Conservation (phyloP, 257 asterid genomes). For the Plantago major region DNA sequence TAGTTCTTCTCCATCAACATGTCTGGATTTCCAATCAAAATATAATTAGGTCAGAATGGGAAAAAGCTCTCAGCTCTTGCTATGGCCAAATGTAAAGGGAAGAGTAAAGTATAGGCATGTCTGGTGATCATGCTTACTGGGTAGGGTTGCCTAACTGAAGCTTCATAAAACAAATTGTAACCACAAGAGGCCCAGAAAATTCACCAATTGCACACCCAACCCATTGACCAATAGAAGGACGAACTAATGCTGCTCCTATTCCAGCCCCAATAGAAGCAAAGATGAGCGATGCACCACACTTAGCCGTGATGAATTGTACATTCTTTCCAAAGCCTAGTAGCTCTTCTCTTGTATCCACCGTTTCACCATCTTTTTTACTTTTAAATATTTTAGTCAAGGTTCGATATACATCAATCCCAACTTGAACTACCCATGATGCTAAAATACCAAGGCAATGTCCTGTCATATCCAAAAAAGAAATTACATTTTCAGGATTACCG, state of each 20-base stretch:
- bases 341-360: conserved; percentile 30
- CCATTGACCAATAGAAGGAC: conserved; percentile 93
- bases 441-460: conserved; percentile 81
- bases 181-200: conserved; percentile 63
- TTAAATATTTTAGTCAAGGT: conserved; percentile 37
- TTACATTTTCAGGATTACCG: conserved; percentile 14
- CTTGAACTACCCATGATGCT: conserved; percentile 88
- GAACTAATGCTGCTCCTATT: conserved; percentile 52
- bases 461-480: conserved; percentile 27
- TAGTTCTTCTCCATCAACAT: neutral
- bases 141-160: conserved; percentile 20
- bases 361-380: conserved; percentile 32
- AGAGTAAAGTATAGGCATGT: neutral
- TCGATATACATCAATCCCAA: conserved; percentile 60
- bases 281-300: conserved; percentile 65
- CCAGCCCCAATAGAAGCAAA: conserved; percentile 95
- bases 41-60: neutral
- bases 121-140: neutral
- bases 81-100: neutral
- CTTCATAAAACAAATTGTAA: conserved; percentile 51
- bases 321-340: conserved; percentile 47
- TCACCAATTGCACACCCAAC: conserved; percentile 87
- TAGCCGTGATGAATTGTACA: conserved; percentile 40
- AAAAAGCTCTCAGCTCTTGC: neutral
- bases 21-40: neutral